A percentile compares a stretch with the other conserved stretches of the same genome.
Conservation (phyloP, 345 rosid genomes). For the Bretschneidera sinensis region DNA sequence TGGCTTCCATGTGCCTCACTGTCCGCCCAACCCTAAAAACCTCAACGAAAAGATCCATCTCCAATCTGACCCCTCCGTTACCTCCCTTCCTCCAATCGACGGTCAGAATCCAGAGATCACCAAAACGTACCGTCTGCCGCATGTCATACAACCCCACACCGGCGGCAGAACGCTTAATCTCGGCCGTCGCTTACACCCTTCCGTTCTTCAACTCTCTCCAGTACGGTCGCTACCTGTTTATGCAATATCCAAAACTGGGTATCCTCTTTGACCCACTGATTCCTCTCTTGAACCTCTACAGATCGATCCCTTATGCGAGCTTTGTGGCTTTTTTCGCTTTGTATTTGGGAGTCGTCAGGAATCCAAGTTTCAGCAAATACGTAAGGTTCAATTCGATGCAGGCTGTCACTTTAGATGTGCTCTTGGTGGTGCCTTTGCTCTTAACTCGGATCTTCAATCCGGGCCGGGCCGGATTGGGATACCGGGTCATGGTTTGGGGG, state of each 20-base stretch:
- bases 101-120: constrained; percentile 8
- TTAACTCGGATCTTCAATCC: constrained; percentile 61
- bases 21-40: constrained; percentile 28
- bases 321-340: constrained; percentile 87
- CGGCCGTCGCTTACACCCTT: constrained; percentile 70
- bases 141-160: constrained; percentile 69
- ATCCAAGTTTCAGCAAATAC: constrained; percentile 60
- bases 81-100: constrained; percentile 13
- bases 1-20: constrained; percentile 38
- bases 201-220: constrained; percentile 87
- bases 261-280: constrained; percentile 60
- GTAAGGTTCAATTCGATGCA: constrained; percentile 90
- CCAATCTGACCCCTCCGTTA: constrained; percentile 9
- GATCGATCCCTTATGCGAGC: constrained; percentile 77
- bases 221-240: constrained; percentile 76
- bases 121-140: constrained; percentile 18
- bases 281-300: constrained; percentile 65
- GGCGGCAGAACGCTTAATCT: constrained; percentile 68
- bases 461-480: constrained; percentile 57
- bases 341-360: constrained; percentile 77
- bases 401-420: constrained; percentile 80
- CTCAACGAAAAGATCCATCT: constrained; percentile 11
- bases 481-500: constrained; percentile 65
- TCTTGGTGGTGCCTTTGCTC: constrained; percentile 65
- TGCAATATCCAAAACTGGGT: constrained; percentile 51